Percentiles rank a stretch among this genome's conserved stretches.
Evolutionary conservation across 83 land plant species (phyloP).

Genomic region (Isoetes engelmannii): DNA sequence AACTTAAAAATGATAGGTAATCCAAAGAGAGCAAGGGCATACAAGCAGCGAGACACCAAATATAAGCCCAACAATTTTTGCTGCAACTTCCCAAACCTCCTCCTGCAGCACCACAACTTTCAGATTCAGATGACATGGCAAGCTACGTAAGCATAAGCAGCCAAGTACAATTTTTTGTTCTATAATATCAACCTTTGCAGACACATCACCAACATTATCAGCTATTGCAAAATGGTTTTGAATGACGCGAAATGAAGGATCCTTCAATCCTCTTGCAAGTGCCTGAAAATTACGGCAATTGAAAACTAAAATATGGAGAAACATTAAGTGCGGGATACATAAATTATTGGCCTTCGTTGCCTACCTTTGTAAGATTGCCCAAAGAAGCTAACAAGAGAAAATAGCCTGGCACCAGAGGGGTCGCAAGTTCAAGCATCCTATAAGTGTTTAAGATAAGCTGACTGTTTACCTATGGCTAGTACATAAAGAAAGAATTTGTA

Average conservation of each 20-base stretch:
- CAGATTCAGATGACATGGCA: too few relatives aligned
- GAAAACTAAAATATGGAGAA: too few relatives aligned
- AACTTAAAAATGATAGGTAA: neutral
- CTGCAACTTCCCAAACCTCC: conserved; percentile 97
- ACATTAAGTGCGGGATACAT: neutral
- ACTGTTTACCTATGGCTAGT: neutral
- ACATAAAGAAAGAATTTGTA: too few relatives aligned
- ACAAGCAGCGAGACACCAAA: conserved; percentile 71
- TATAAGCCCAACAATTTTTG: conserved; percentile 76
- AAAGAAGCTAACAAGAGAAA: conserved; percentile 87
- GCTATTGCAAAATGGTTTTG: conserved; percentile 94
- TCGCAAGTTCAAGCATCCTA: conserved; percentile 66
- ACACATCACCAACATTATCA: conserved; percentile 90
- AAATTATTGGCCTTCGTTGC: neutral
- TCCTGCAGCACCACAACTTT: conserved; percentile 44
- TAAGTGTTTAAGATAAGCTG: neutral
- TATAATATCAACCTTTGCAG: conserved; percentile 67
- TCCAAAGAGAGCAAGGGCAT: conserved; percentile 7
- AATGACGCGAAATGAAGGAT: conserved; percentile 94
- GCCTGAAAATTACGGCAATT: conserved; percentile 41
- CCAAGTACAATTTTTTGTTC: too few relatives aligned
- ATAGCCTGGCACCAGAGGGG: conserved; percentile 67
- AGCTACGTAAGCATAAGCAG: too few relatives aligned
- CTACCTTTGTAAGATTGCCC: conserved; percentile 92
- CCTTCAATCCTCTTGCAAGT: conserved; percentile 84